Conservation (phyloP, 2,329 filamentous ascomycete genomes). For the Ilyonectria mors-panacis region DNA sequence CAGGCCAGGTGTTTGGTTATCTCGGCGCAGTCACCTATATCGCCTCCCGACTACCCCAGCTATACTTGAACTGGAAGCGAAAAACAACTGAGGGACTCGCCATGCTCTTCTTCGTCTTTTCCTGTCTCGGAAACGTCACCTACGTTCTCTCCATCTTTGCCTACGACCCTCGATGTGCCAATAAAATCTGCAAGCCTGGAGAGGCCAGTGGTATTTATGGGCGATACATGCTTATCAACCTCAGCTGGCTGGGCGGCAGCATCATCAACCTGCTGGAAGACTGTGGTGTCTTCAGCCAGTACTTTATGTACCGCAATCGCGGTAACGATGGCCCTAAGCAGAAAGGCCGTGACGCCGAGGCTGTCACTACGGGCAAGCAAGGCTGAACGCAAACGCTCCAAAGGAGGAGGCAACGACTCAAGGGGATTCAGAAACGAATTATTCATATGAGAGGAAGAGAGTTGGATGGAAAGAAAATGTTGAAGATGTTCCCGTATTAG, state of each 20-base stretch:
- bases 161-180: slow-evolving; percentile 81
- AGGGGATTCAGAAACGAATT: no score
- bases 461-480: no score
- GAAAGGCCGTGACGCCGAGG: slow-evolving; percentile 42
- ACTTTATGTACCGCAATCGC: slow-evolving; percentile 81
- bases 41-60: slow-evolving; percentile 88
- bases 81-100: slow-evolving; percentile 95
- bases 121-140: slow-evolving; percentile 93
- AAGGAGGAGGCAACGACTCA: slow-evolving; percentile 28
- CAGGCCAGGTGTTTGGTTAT: slow-evolving; percentile 94
- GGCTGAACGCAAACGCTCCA: slow-evolving; percentile 57
- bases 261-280: slow-evolving; percentile 90
- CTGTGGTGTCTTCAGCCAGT: slow-evolving; percentile 89
- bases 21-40: slow-evolving; percentile 92
- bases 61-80: slow-evolving; percentile 91
- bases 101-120: slow-evolving; percentile 96
- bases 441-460: no score
- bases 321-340: slow-evolving; percentile 45
- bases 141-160: slow-evolving; percentile 94
- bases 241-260: slow-evolving; percentile 92
- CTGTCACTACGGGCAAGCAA: slow-evolving; percentile 50
- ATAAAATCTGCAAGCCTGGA: slow-evolving; percentile 70
- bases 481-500: no score
- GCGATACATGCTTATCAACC: slow-evolving; percentile 88
- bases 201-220: slow-evolving; percentile 80